These are phyloP conservation scores for Picocystis salinarum DNA, from an alignment of 139 green algal genomes.

Conservation along the genomic window DNA sequence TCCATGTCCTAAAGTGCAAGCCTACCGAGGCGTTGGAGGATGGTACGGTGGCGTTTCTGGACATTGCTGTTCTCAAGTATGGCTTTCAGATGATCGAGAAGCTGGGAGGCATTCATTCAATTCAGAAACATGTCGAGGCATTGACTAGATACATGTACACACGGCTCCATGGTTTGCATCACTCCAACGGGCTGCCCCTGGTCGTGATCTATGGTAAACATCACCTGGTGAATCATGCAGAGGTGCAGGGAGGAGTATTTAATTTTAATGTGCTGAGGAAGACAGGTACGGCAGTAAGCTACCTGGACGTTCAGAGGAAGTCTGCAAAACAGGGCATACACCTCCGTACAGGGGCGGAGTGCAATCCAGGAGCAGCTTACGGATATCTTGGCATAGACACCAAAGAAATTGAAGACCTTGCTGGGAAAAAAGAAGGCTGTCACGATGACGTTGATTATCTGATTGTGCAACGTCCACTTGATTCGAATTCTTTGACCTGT, in stretches of 20 bases:
- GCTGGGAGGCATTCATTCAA: constrained; percentile 29
- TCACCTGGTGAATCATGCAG: constrained; percentile 4
- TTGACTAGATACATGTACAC: constrained; percentile 11
- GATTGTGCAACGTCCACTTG: constrained; percentile 19
- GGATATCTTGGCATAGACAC: constrained; percentile 31
- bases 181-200: constrained; percentile 44
- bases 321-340: constrained; percentile 39
- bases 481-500: background rate
- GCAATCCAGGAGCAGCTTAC: constrained; percentile 51
- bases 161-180: constrained; percentile 20
- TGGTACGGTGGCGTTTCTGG: constrained; percentile 49
- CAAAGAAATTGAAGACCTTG: constrained; percentile 32
- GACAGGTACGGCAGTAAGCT: constrained; percentile 18
- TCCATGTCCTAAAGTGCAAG: constrained; percentile 41
- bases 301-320: constrained; percentile 30
- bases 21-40: constrained; percentile 40
- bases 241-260: constrained; percentile 44
- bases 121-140: constrained; percentile 18
- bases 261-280: constrained; percentile 34
- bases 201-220: constrained; percentile 45
- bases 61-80: constrained; percentile 42
- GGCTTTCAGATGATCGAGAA: constrained; percentile 28
- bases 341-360: constrained; percentile 37
- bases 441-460: constrained; percentile 50
- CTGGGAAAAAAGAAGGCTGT: constrained; percentile 44